Conservation (phyloP, 176 grass and related monocot genomes). For the Coix lacrymajobi region DNA sequence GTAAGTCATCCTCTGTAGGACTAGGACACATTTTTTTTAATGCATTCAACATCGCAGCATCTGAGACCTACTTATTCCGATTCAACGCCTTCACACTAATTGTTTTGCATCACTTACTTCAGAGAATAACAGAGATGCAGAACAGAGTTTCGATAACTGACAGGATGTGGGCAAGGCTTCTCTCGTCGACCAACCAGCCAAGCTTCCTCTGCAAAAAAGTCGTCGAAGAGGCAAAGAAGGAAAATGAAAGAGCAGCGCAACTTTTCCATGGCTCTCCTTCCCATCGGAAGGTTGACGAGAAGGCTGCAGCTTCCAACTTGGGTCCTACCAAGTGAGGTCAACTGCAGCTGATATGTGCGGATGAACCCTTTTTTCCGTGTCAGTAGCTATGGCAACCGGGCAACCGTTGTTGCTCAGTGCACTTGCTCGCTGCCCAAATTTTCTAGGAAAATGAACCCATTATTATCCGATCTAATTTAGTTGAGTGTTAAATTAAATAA, state of each 20-base stretch:
- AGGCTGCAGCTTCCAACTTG: neutral
- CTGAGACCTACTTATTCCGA: neutral
- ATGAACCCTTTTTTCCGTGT: neutral
- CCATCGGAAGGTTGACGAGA: neutral
- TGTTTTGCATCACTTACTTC: neutral
- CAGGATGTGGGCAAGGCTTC: conserved; percentile 96
- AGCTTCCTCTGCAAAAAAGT: conserved; percentile 84
- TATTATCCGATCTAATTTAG: neutral
- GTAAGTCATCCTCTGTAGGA: conserved; percentile 35
- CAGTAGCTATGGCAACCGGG: neutral
- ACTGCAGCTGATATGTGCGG: neutral
- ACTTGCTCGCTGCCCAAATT: neutral
- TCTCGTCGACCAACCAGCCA: conserved; percentile 93
- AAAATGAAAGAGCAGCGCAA: conserved; percentile 32
- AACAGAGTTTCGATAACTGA: conserved; percentile 87
- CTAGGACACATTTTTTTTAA: neutral
- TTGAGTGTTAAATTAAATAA: neutral
- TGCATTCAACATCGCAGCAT: neutral
- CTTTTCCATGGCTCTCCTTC: conserved; percentile 32
- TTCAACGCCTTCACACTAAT: neutral
- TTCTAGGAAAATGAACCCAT: neutral
- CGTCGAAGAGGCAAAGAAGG: conserved; percentile 51
- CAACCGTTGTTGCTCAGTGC: neutral
- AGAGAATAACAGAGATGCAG: conserved; percentile 78
- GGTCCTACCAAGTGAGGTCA: conserved; percentile 14